Conservation (phyloP, 2,329 filamentous ascomycete species). For the Xylariaceae sp. region DNA sequence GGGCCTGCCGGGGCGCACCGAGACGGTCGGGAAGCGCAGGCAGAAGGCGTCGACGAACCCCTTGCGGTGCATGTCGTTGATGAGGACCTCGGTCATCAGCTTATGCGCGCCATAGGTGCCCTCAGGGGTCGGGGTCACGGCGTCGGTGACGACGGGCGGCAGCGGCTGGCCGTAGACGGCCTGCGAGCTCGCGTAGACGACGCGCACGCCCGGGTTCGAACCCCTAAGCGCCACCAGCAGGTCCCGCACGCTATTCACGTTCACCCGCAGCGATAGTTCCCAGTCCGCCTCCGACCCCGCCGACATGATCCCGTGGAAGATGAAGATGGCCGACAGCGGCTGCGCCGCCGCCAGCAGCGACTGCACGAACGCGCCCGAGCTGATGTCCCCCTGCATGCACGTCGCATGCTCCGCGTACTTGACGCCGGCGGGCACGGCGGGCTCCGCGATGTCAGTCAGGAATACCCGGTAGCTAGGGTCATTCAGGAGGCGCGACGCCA, state of each 20-base stretch:
- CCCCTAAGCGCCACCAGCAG: conserved; percentile 53
- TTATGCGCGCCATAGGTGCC: conserved; percentile 67
- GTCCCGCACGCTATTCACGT: conserved; percentile 60
- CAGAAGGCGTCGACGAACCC: conserved; percentile 60
- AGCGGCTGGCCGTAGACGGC: conserved; percentile 65
- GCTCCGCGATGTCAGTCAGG: conserved; percentile 58
- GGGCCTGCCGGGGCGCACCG: conserved; percentile 62
- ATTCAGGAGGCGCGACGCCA: conserved; percentile 45
- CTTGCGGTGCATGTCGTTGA: conserved; percentile 65
- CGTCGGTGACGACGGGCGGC: conserved; percentile 53
- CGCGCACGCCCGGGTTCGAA: conserved; percentile 55
- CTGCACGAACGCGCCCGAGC: conserved; percentile 38
- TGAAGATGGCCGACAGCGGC: conserved; percentile 57
- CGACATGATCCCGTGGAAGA: conserved; percentile 71
- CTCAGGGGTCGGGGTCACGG: conserved; percentile 59
- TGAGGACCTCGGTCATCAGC: conserved; percentile 61
- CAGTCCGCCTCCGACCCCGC: conserved; percentile 64
- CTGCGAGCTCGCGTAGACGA: conserved; percentile 64
- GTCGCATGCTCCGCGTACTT: conserved; percentile 53
- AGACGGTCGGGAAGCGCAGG: conserved; percentile 63
- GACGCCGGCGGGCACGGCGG: conserved; percentile 51
- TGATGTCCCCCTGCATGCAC: conserved; percentile 53
- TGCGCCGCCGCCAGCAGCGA: conserved; percentile 48
- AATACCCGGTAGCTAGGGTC: conserved; percentile 43
- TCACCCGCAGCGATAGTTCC: conserved; percentile 60